These are phyloP conservation scores for Mycena maculata DNA, from an alignment of 768 basidiomycete species.

Conservation along the genomic window DNA sequence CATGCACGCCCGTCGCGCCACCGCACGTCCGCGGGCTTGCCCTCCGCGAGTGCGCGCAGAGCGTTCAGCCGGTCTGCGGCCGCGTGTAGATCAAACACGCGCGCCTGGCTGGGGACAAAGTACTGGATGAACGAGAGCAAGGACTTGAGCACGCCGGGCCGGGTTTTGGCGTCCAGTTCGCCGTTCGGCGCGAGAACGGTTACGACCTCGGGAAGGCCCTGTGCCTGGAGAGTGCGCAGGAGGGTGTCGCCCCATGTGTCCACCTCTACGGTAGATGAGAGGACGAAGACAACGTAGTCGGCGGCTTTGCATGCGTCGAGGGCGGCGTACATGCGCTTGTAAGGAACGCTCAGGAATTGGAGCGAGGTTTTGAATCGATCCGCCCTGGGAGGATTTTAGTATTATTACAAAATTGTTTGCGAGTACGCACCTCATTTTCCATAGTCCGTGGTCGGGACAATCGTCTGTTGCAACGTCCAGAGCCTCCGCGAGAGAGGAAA, in stretches of 20 bases:
- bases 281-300: slow-evolving; percentile 88
- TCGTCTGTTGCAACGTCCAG: slow-evolving; percentile 67
- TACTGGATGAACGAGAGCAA: slow-evolving; percentile 94
- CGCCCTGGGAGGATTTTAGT: slow-evolving; percentile 59
- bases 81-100: slow-evolving; percentile 78
- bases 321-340: slow-evolving; percentile 77
- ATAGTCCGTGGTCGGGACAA: slow-evolving; percentile 65
- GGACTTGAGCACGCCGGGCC: slow-evolving; percentile 81
- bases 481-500: slow-evolving; percentile 67
- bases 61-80: slow-evolving; percentile 77
- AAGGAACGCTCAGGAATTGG: slow-evolving; percentile 85
- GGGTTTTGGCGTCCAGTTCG: slow-evolving; percentile 69
- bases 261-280: slow-evolving; percentile 88
- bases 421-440: slow-evolving; percentile 72
- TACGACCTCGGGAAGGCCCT: slow-evolving; percentile 88
- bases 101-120: slow-evolving; percentile 86
- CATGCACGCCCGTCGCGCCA: slow-evolving; percentile 88
- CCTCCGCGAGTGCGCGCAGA: slow-evolving; percentile 84
- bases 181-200: slow-evolving; percentile 73
- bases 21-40: slow-evolving; percentile 79
- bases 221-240: slow-evolving; percentile 87
- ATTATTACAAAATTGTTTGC: neutral
- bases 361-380: slow-evolving; percentile 92
- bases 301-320: slow-evolving; percentile 89
- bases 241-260: slow-evolving; percentile 87